A percentile compares a stretch with the other conserved stretches of the same genome.
Conservation (phyloP, 345 rosid genomes). For the Eucalyptus erythrocorys region DNA sequence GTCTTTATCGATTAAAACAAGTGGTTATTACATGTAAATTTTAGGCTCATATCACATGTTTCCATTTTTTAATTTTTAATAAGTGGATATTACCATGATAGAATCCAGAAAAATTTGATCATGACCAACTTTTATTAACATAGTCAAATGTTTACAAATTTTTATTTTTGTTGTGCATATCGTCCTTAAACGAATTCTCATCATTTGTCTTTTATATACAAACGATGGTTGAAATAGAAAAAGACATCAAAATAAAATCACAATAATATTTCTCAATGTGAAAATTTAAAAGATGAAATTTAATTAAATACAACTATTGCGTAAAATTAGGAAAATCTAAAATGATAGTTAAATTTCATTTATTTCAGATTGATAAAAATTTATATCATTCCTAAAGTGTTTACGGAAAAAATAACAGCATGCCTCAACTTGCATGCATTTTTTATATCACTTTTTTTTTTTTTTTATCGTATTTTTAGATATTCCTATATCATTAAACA, state of each 20-base stretch:
- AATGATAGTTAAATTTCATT: neutral
- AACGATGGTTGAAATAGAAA: neutral
- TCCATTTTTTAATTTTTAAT: neutral
- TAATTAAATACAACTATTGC: neutral
- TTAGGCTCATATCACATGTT: neutral
- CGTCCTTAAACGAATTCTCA: neutral
- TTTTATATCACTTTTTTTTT: neutral
- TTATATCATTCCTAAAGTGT: neutral
- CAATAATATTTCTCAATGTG: neutral
- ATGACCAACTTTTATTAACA: neutral
- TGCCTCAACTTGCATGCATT: neutral
- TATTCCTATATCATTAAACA: neutral
- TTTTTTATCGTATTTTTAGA: too few relatives aligned
- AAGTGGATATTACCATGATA: neutral
- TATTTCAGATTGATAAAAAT: neutral
- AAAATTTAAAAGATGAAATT: neutral
- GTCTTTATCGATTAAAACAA: neutral
- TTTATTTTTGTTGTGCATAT: neutral
- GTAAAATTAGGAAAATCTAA: rapidly evolving
- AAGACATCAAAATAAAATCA: neutral
- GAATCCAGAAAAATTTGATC: neutral
- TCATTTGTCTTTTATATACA: neutral
- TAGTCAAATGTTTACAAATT: neutral
- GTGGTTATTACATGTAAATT: neutral
- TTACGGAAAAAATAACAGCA: neutral